Base-by-base conservation (phyloP, 768 basidiomycete species). In the Kwoniella sp. region DNA sequence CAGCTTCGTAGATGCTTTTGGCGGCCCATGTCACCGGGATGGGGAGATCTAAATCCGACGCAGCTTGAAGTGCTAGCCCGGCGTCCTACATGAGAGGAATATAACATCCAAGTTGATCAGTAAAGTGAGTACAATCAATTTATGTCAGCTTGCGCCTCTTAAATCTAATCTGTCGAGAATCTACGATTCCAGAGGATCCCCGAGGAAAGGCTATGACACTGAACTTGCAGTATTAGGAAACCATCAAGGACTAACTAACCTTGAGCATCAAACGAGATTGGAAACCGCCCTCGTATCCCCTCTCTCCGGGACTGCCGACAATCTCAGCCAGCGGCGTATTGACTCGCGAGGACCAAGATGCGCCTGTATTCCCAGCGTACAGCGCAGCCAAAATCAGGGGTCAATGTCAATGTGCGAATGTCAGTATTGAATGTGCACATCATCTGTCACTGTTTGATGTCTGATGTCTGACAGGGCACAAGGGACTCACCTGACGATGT, bases 1-100 rank as follows among this genome's bases (percentile, higher is more conserved):
- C 75, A 40, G 69, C 63, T 8, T 74, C 67, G 48, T 77, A 77
- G 6, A 77, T 71, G 50, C 70, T 72, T 55, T 68, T 70, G 6
- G 75, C 72, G 1, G 75, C 75, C 75, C 75, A 77, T 24, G 68
- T 66, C 52, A 77, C 56, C 9, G 75, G 75, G 44, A 68, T 71
- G 1, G 75, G 75, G 1, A 77, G 66, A 56, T 71, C 68, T 44
- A 69, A 46, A 22, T 48, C 60, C 30, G 72, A 66, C n/a, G 72
- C 75, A 13, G 75, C 70, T 37, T 69, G 67, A 6, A 77, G 59
- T 1, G 72, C 75, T 7, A 77, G 63, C 1, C 72, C 71, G 53
- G 74, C 71, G 36, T 77, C 75, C 75, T 77, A 44, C n/a, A 46
- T n/a, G 12, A 7, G 22, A n/a, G n/a, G n/a, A n/a, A n/a, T n/a